Evolutionary conservation across 805 yeast species (phyloP), one percentile per base, ranked within the genome.

Genomic region (Cyberlindnera veronae): DNA sequence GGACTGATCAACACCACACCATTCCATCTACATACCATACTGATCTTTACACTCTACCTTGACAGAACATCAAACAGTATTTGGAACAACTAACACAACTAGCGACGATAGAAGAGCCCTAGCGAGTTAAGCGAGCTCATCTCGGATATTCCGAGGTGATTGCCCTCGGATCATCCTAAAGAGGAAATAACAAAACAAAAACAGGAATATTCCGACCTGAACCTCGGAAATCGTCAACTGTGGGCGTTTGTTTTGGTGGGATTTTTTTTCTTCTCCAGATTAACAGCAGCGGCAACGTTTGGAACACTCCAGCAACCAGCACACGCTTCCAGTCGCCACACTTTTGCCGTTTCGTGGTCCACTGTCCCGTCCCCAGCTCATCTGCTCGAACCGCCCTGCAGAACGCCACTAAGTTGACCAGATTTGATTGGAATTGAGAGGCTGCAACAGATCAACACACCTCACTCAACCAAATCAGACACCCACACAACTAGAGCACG

Each of bases 131-230:
- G n/a, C 6, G n/a, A 26, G 29, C 29, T 6, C 29, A 13, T 9
- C 13, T 26, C 15, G 11, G 12, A 19, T 9, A 22, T 30, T 33
- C 37, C 42, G 29, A 26, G 37, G 34, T n/a, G 23, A 12, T 2
- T 13, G 20, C 32, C 39, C 43, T 38, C 50, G 52, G 45, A 42
- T 29, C 5, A 36, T 27, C 47, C 19, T 9, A n/a, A 36, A 24
- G 6, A 8, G 40, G 51, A 27, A 43, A 38, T 30, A 22, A 28
- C 10, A 26, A 32, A 49, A 49, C 48, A 49, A 33, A 40, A 27
- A 29, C 15, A 6, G 12, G 13, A 16, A 11, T 6, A 7, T 28
- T 17, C 32, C 24, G 30, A 13, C 31, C 8, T 17, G 32, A 14
- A 16, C 44, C 36, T 33, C 48, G 46, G 42, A 35, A 34, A n/a